Conservation (phyloP, 495 filamentous ascomycete species). For the Xylaria flabelliformis region DNA sequence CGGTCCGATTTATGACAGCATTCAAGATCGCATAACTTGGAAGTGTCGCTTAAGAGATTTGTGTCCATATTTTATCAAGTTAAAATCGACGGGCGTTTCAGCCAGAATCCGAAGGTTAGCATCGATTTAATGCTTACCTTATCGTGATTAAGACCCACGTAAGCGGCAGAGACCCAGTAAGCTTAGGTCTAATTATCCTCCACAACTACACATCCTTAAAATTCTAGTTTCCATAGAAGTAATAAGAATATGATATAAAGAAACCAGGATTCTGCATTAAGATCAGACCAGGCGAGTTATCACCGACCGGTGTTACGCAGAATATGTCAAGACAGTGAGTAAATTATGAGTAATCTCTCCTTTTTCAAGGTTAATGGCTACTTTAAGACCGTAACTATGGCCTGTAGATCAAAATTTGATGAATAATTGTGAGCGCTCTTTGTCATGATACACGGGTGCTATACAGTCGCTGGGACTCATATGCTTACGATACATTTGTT, state of each 20-base stretch:
- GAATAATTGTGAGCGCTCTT: neutral
- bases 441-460: too few relatives aligned
- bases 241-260: neutral
- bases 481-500: neutral
- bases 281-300: neutral
- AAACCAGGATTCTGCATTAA: neutral
- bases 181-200: neutral
- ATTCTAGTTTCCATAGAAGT: neutral
- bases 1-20: conserved; percentile 11
- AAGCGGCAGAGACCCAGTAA: neutral
- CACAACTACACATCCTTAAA: neutral
- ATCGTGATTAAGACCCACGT: neutral
- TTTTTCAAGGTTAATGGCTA: neutral
- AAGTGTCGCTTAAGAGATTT: neutral
- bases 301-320: neutral
- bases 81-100: conserved; percentile 5
- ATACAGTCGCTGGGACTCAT: too few relatives aligned
- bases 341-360: neutral
- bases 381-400: too few relatives aligned
- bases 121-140: neutral
- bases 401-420: neutral
- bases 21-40: neutral
- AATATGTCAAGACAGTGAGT: neutral
- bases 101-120: neutral
- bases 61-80: neutral